Evolutionary conservation across 768 basidiomycete genomes (phyloP), one percentile per base, ranked within the genome.

Genomic region (Favolaschia claudopus): DNA sequence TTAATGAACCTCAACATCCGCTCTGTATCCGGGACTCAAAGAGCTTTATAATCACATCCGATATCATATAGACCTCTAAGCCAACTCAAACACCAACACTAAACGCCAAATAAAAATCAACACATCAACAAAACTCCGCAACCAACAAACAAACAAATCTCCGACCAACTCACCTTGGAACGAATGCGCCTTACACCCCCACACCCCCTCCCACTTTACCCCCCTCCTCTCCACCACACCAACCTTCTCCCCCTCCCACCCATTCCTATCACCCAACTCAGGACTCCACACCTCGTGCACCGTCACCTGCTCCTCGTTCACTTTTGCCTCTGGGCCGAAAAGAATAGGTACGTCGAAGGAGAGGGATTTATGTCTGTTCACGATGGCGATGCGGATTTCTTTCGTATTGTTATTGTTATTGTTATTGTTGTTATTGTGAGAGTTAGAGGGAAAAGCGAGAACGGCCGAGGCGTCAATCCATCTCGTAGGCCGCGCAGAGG

Each of bases 211-310:
- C 71, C 77, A 81, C 28, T 62, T 61, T 28, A 68, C 73, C 27
- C 62, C 65, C 32, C 62, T 70, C 32, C 64, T 47, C 7, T 70
- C 70, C 17, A 39, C 44, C 8, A 70, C 75, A 65, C 71, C 73
- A 42, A 82, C 76, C 43, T 67, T 76, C 58, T 83, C 82, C 19
- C 71, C 76, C 4, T 70, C 78, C 55, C 80, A 82, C 14, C 74
- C 72, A 67, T 84, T 84, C 28, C 55, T 67, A 19, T 76, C 79
- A 43, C 69, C 67, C 37, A 86, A 62, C 58, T 82, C 75, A 34
- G 74, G 74, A 60, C 78, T 76, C 81, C 84, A 86, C 8, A 87
- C 72, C 68, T 85, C 82, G 59, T 86, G 75, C 2, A 84, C 76
- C 58, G 71, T 74, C 24, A 83, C 73, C 2, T 61, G 53, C 29